A percentile compares a stretch with the other conserved stretches of the same genome.
These are phyloP conservation scores for Blastosporella zonata DNA, from an alignment of 1,284 basidiomycete genomes.

Conservation along the genomic window DNA sequence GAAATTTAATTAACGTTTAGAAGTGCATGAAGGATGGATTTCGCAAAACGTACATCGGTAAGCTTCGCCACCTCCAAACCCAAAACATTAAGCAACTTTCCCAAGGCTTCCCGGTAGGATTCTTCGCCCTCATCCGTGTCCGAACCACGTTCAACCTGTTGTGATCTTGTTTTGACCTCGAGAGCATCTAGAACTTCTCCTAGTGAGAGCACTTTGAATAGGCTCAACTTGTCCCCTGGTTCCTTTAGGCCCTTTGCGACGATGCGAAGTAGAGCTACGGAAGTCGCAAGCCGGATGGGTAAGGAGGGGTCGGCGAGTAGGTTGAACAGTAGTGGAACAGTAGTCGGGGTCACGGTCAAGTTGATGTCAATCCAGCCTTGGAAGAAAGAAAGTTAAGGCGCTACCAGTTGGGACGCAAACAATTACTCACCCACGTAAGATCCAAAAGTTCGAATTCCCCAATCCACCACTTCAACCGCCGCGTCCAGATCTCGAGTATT, in stretches of 20 bases:
- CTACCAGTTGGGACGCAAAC: background rate
- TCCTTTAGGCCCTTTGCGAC: constrained; percentile 93
- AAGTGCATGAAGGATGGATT: background rate
- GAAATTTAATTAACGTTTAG: constrained; percentile 4
- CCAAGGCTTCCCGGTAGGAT: constrained; percentile 87
- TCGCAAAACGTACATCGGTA: constrained; percentile 48
- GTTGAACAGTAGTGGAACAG: constrained; percentile 83
- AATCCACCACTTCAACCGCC: constrained; percentile 81
- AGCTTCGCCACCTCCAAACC: constrained; percentile 87
- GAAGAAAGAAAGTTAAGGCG: constrained; percentile 5
- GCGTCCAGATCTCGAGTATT: constrained; percentile 52
- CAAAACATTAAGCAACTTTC: constrained; percentile 79
- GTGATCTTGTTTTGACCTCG: constrained; percentile 71
- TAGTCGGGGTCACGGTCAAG: constrained; percentile 88
- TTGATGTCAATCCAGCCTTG: constrained; percentile 98
- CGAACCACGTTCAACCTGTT: constrained; percentile 62
- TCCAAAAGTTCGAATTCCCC: constrained; percentile 87
- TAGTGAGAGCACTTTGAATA: constrained; percentile 88
- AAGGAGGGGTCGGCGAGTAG: constrained; percentile 80
- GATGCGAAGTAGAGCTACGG: constrained; percentile 78
- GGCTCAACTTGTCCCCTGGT: constrained; percentile 84
- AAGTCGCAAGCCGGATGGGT: constrained; percentile 82
- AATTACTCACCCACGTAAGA: constrained; percentile 86
- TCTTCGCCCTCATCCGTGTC: constrained; percentile 78
- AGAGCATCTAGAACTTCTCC: constrained; percentile 77